A percentile compares a stretch with the other conserved stretches of the same genome.
Conservation (phyloP, 768 basidiomycete species). For the Tulasnella sp. region DNA sequence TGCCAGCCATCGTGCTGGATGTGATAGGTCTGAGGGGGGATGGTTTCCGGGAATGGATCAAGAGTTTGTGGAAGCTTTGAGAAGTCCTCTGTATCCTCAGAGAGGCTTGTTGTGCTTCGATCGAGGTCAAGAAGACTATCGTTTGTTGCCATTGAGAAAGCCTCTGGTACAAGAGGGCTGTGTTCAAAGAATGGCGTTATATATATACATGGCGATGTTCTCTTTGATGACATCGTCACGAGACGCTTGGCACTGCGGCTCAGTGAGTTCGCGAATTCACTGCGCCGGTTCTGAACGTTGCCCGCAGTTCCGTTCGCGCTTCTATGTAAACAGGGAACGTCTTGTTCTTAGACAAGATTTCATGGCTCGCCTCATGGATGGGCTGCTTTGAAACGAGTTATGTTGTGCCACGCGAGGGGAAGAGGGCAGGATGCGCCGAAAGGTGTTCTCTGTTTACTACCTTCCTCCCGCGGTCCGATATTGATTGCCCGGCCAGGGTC, state of each 20-base stretch:
- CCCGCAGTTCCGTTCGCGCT: neutral
- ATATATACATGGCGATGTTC: neutral
- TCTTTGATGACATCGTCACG: neutral
- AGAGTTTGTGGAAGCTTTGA: neutral
- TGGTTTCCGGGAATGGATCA: neutral
- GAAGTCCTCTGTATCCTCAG: neutral
- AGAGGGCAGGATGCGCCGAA: no score
- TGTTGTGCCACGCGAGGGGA: neutral
- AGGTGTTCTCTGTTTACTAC: neutral
- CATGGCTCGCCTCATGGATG: neutral
- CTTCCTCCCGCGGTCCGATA: constrained; percentile 7
- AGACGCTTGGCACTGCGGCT: neutral
- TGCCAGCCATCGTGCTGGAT: neutral
- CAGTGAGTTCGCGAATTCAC: neutral
- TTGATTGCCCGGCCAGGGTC: neutral
- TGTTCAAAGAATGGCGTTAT: neutral
- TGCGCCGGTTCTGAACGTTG: no score
- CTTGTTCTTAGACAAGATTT: neutral
- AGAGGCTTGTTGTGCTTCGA: neutral
- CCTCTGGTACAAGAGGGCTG: neutral
- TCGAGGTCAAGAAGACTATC: neutral
- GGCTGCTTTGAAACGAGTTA: neutral
- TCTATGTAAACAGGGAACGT: neutral
- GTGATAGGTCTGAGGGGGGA: neutral
- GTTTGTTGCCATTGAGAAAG: neutral